Percentiles rank a stretch among this genome's conserved stretches.
phyloP scores from a whole-genome alignment of 2,329 filamentous ascomycete species.

The Colletotrichum musicola region DNA sequence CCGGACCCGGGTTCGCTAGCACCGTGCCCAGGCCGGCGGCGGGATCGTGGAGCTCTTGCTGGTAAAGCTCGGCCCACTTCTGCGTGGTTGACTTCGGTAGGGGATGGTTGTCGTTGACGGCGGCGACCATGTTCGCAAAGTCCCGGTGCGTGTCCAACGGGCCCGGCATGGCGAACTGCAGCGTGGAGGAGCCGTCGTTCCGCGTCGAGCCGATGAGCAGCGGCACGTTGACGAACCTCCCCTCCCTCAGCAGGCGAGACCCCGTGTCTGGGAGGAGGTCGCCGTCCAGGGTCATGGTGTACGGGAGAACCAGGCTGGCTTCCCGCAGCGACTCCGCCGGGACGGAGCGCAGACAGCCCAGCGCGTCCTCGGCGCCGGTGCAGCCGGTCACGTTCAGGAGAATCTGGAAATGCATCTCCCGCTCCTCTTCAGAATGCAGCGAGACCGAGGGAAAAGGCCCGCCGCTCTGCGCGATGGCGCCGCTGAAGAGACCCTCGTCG shows the following conservation, averaged over 20 bases:
- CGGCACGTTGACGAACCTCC: not conserved
- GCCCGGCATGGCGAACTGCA: constrained; percentile 8
- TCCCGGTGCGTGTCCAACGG: not conserved
- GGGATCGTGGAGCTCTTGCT: not conserved
- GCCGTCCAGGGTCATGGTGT: not conserved
- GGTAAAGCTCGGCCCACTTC: not conserved
- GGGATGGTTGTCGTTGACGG: not conserved
- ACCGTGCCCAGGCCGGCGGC: constrained; percentile 3
- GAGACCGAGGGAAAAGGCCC: not conserved
- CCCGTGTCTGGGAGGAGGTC: not conserved
- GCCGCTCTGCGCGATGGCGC: constrained; percentile 44
- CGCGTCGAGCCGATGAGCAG: not conserved
- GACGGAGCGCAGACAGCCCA: not conserved
- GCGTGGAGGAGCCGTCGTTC: not conserved
- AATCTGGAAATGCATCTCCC: not conserved
- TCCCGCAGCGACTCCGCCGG: not conserved
- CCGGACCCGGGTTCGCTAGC: not conserved
- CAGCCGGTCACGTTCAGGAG: not conserved
- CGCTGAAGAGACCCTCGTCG: constrained; percentile 60
- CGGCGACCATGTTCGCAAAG: not conserved
- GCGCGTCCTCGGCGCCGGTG: no score
- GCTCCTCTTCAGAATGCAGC: not conserved
- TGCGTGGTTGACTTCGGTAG: not conserved
- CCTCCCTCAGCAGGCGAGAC: not conserved
- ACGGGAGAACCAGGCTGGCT: not conserved